Conservation (phyloP, 2,329 filamentous ascomycete species). For the Epichloe elymi region DNA sequence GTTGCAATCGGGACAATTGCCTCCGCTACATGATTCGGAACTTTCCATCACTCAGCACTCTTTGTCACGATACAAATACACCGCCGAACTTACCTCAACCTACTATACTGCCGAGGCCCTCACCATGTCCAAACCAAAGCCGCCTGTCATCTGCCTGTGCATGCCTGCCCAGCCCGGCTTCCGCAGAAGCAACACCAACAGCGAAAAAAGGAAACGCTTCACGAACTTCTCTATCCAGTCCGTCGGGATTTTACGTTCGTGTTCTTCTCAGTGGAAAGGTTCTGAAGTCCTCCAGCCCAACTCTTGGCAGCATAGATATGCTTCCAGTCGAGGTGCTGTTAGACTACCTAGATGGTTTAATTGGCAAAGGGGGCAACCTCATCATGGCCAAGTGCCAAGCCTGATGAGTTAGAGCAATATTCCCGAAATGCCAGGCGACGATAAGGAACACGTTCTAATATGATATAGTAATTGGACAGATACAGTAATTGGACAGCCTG, state of each 20-base stretch:
- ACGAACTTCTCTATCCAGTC: background rate
- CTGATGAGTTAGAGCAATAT: background rate
- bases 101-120: slow-evolving; percentile 4
- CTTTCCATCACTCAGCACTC: slow-evolving; percentile 10
- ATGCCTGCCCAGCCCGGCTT: slow-evolving; percentile 11
- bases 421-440: slow-evolving; percentile 5
- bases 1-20: slow-evolving; percentile 18
- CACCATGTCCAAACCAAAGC: slow-evolving; percentile 13
- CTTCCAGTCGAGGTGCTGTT: slow-evolving; percentile 51
- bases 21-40: slow-evolving; percentile 16
- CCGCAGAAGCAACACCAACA: background rate
- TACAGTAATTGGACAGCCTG: background rate
- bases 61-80: slow-evolving; percentile 10
- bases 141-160: slow-evolving; percentile 16
- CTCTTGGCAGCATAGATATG: slow-evolving; percentile 58
- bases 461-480: background rate
- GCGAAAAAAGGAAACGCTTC: background rate
- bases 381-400: slow-evolving; percentile 22
- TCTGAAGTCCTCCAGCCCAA: slow-evolving; percentile 54
- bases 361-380: slow-evolving; percentile 39
- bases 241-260: slow-evolving; percentile 38
- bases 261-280: slow-evolving; percentile 60
- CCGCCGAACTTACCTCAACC: background rate
- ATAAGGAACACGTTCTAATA: background rate
- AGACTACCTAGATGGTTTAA: slow-evolving; percentile 58